A percentile compares a stretch with the other conserved stretches of the same genome.
Evolutionary conservation across 1,284 basidiomycete genomes (phyloP).

Genomic region (Microbotryum lychnidis-dioicae): DNA sequence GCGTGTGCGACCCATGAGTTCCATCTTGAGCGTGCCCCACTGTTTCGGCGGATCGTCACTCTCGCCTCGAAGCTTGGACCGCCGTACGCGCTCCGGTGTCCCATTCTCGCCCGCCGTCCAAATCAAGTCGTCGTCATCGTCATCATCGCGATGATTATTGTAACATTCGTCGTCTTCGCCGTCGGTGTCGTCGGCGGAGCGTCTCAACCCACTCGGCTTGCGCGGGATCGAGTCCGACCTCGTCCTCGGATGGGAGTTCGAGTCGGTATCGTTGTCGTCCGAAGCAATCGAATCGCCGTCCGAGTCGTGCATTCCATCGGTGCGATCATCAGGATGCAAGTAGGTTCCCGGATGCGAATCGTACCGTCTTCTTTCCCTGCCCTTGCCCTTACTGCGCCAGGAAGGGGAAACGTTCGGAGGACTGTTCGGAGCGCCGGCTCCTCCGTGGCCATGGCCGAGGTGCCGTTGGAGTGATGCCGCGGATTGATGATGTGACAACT

Average conservation of each 20-base stretch:
- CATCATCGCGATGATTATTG: neutral
- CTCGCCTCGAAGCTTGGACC: neutral
- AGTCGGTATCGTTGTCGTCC: slow-evolving; percentile 1
- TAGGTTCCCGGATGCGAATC: too few relatives aligned
- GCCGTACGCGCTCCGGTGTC: neutral
- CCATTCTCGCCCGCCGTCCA: slow-evolving; percentile 4
- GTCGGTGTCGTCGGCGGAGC: neutral
- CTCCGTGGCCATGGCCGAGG: neutral
- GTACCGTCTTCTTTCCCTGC: too few relatives aligned
- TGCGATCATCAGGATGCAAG: neutral
- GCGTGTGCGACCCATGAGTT: slow-evolving; percentile 24
- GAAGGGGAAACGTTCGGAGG: neutral
- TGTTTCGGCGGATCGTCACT: slow-evolving; percentile 19
- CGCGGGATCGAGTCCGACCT: neutral
- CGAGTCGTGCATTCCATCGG: slow-evolving; percentile 17
- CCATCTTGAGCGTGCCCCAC: slow-evolving; percentile 30
- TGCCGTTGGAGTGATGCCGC: neutral
- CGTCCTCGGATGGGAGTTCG: too few relatives aligned
- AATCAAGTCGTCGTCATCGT: neutral
- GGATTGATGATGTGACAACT: too few relatives aligned
- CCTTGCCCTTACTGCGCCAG: neutral
- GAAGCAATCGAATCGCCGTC: slow-evolving; percentile 4
- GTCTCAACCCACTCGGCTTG: neutral
- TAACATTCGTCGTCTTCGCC: neutral
- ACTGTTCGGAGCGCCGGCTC: neutral